A percentile compares a stretch with the other conserved stretches of the same genome.
Evolutionary conservation across 176 grass and related monocot species (phyloP).

Genomic region (barley (Hordeum vulgare)): MorexV3_pseudomolecules_assembly NC_058521.1:188388076-188388575

Average conservation of each 20-base stretch:
- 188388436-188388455: background rate
- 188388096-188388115: background rate
- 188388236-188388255: slow-evolving; percentile 2
- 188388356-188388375: background rate
- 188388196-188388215: too few species aligned
- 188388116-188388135: background rate
- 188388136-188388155: background rate
- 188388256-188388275: background rate
- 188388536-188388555: background rate
- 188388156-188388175: background rate
- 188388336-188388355: background rate
- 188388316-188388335: background rate
- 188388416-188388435: background rate
- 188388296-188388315: background rate
- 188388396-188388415: background rate
- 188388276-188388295: background rate
- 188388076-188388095: slow-evolving; percentile 11
- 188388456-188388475: background rate
- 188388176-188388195: background rate
- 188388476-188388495: background rate
- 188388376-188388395: background rate
- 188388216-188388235: background rate
- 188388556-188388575: background rate
- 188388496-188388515: background rate
- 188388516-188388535: background rate